Conservation (phyloP, 371 early-diverging fungal species). For the Mortierella polycephala region DNA sequence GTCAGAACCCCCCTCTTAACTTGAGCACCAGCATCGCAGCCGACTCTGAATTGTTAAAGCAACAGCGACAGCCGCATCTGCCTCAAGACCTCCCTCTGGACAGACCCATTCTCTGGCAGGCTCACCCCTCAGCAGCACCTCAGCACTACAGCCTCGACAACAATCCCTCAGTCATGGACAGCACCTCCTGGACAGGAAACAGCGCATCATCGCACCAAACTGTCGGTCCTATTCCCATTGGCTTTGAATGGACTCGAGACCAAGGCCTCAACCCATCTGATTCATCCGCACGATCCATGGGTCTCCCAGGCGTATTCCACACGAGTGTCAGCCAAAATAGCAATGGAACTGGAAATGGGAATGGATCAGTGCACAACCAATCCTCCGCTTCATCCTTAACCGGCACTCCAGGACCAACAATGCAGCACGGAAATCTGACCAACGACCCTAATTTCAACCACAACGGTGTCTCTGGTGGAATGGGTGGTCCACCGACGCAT, state of each 20-base stretch:
- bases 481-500: conserved; percentile 16
- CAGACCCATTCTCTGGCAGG: conserved; percentile 17
- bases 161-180: conserved; percentile 40
- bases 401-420: background rate
- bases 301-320: conserved; percentile 32
- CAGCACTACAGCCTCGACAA: conserved; percentile 12
- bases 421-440: background rate
- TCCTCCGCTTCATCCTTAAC: no score
- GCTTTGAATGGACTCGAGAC: conserved; percentile 49
- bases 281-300: conserved; percentile 21
- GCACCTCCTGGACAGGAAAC: conserved; percentile 42
- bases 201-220: conserved; percentile 28
- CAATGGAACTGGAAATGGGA: conserved; percentile 19
- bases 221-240: conserved; percentile 42
- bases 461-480: conserved; percentile 11
- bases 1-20: conserved; percentile 6
- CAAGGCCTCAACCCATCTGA: conserved; percentile 31
- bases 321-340: conserved; percentile 19
- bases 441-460: conserved; percentile 16
- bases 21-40: conserved; percentile 6
- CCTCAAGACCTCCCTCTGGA: conserved; percentile 11
- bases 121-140: conserved; percentile 11
- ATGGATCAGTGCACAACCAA: conserved; percentile 9
- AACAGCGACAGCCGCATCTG: conserved; percentile 11
- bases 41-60: conserved; percentile 11